Evolutionary conservation across 305 asterid species (phyloP).

Genomic region (Fraxinus albicans): DNA sequence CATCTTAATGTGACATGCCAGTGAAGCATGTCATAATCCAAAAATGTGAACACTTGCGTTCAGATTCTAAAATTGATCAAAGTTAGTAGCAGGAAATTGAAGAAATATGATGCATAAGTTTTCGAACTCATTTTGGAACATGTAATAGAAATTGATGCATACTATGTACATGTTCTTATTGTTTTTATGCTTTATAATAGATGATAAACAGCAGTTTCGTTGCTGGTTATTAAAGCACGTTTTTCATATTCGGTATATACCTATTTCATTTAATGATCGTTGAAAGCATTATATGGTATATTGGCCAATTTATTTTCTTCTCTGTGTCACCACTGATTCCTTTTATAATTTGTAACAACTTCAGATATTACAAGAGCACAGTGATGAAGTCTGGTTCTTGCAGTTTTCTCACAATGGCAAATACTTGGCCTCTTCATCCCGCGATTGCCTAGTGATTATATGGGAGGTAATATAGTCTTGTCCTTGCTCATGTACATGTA

Average conservation of each 20-base stretch:
- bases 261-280: not conserved
- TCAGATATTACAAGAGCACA: constrained; percentile 72
- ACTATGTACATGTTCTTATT: not conserved
- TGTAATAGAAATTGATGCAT: not conserved
- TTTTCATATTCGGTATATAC: not conserved
- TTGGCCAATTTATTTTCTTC: not conserved
- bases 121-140: not conserved
- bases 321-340: constrained; percentile 18
- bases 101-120: not conserved
- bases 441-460: constrained; percentile 60
- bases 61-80: not conserved
- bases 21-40: not conserved
- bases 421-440: constrained; percentile 86
- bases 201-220: not conserved
- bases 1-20: not conserved
- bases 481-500: not conserved
- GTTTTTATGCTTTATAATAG: not conserved
- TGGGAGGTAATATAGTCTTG: constrained; percentile 70
- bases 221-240: not conserved
- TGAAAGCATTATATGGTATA: not conserved
- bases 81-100: not conserved
- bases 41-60: not conserved
- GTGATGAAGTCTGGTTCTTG: constrained; percentile 86
- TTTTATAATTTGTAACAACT: constrained; percentile 19
- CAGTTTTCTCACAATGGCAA: constrained; percentile 84